Evolutionary conservation across 306 rosid species (phyloP).

Genomic region (Gynostemma pentaphyllum): DNA sequence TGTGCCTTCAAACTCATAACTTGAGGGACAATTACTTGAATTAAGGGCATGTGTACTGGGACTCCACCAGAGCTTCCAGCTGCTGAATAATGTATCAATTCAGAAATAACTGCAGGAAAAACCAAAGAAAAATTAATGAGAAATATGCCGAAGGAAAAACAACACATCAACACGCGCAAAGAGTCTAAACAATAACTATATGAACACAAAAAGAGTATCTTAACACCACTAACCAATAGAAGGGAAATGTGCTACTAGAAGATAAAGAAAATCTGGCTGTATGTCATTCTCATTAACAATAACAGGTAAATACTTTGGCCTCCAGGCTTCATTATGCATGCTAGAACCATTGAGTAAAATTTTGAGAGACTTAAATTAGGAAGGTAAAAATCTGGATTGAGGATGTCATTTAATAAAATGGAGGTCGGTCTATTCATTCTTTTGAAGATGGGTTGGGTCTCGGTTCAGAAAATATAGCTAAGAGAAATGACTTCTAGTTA

Average conservation of each 20-base stretch:
- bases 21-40: slow-evolving; percentile 92
- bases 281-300: too few relatives aligned
- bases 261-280: not conserved
- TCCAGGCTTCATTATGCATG: too few relatives aligned
- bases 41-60: slow-evolving; percentile 73
- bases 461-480: too few relatives aligned
- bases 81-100: slow-evolving; percentile 87
- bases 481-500: too few relatives aligned
- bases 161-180: not conserved
- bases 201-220: not conserved
- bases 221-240: not conserved
- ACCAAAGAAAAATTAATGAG: not conserved
- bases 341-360: not conserved
- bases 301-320: too few relatives aligned
- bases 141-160: not conserved
- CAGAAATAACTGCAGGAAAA: slow-evolving; percentile 69
- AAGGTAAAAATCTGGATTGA: too few relatives aligned
- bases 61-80: slow-evolving; percentile 58
- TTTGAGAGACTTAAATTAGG: too few relatives aligned
- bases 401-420: too few relatives aligned
- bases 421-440: too few relatives aligned
- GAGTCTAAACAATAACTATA: not conserved
- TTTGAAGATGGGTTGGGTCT: too few relatives aligned
- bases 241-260: not conserved
- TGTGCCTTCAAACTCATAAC: slow-evolving; percentile 88